Evolutionary conservation across 2,329 filamentous ascomycete genomes (phyloP).

Genomic region (Penicillium freii): DNA sequence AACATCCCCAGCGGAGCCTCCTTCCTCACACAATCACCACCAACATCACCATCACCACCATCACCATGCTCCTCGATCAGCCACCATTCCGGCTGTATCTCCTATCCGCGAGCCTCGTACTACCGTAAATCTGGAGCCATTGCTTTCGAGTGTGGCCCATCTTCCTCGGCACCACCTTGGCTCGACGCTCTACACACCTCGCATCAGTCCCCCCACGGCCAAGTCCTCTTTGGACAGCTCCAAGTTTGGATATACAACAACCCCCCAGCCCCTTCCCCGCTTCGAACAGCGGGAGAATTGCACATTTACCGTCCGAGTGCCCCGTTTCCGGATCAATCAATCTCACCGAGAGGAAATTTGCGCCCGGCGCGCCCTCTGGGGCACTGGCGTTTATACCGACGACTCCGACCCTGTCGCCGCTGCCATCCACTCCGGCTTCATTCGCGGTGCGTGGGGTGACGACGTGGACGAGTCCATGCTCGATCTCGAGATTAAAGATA

Average conservation of each 20-base stretch:
- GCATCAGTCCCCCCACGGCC: slow-evolving; percentile 52
- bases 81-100: slow-evolving; percentile 24
- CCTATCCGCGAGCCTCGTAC: slow-evolving; percentile 60
- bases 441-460: slow-evolving; percentile 81
- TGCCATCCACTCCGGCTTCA: slow-evolving; percentile 89
- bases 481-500: slow-evolving; percentile 52
- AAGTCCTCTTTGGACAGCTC: slow-evolving; percentile 46
- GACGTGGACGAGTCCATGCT: slow-evolving; percentile 71
- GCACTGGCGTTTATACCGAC: slow-evolving; percentile 90
- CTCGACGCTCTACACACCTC: slow-evolving; percentile 75
- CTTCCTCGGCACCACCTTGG: slow-evolving; percentile 78
- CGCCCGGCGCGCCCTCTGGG: slow-evolving; percentile 77
- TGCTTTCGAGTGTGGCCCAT: slow-evolving; percentile 69
- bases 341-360: slow-evolving; percentile 80
- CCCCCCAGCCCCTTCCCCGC: slow-evolving; percentile 70
- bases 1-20: slow-evolving; percentile 28
- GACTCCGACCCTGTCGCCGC: slow-evolving; percentile 92
- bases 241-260: slow-evolving; percentile 58
- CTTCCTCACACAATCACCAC: slow-evolving; percentile 41
- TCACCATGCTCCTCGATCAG: slow-evolving; percentile 30
- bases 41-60: slow-evolving; percentile 49
- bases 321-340: slow-evolving; percentile 70
- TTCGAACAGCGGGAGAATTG: slow-evolving; percentile 82
- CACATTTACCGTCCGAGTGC: slow-evolving; percentile 83
- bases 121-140: slow-evolving; percentile 64